A percentile compares a stretch with the other conserved stretches of the same genome.
These are phyloP conservation scores for Tetratostichococcus sp. DNA, from an alignment of 139 green algal genomes.

Conservation along the genomic window DNA sequence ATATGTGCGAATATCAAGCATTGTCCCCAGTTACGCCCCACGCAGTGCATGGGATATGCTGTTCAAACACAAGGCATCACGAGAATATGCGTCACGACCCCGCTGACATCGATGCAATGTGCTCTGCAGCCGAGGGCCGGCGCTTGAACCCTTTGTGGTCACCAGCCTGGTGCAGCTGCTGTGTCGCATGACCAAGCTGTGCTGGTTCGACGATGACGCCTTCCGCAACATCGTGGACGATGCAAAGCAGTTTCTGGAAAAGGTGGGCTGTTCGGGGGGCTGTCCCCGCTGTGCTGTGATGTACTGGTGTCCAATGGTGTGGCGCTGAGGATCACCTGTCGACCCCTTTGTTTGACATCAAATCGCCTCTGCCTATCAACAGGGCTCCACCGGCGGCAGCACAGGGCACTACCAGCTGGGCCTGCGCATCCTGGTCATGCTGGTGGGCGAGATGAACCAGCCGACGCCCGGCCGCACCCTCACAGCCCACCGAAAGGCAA, in stretches of 20 bases:
- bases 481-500: constrained; percentile 89
- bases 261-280: neutral
- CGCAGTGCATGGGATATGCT: too few species aligned
- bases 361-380: too few species aligned
- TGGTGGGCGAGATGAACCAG: constrained; percentile 92
- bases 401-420: constrained; percentile 82
- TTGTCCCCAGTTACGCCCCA: too few species aligned
- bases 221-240: constrained; percentile 84
- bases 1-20: too few species aligned
- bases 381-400: constrained; percentile 6
- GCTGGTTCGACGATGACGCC: constrained; percentile 90
- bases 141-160: constrained; percentile 77
- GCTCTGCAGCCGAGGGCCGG: constrained; percentile 56
- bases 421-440: constrained; percentile 82
- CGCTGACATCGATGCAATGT: too few species aligned
- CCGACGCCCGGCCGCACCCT: constrained; percentile 79
- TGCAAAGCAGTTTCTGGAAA: constrained; percentile 61
- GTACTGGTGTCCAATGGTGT: too few species aligned
- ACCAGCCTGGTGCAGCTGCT: constrained; percentile 81
- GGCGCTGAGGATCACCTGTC: too few species aligned
- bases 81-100: too few species aligned
- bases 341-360: too few species aligned
- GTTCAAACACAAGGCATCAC: too few species aligned
- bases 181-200: constrained; percentile 90
- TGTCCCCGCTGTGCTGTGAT: too few species aligned